phyloP scores from a whole-genome alignment of 2,329 filamentous ascomycete species.

The Magnaporthiopsis incrustans region DNA sequence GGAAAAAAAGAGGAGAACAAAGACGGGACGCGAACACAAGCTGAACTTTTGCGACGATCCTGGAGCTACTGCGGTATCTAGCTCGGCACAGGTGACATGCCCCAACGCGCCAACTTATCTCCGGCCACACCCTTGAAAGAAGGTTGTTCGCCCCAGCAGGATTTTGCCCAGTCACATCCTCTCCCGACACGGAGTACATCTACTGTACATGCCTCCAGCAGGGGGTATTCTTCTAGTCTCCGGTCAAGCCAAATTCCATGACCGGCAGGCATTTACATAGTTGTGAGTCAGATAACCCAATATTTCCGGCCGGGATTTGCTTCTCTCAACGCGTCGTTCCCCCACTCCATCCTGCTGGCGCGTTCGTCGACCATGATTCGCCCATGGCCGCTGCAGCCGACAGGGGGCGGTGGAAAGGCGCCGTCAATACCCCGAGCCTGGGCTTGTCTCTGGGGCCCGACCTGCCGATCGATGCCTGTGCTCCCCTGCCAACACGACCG shows the following conservation, averaged over 20 bases:
- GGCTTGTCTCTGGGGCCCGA: not conserved
- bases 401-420: constrained; percentile 1
- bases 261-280: not conserved
- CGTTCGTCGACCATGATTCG: not conserved
- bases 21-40: not conserved
- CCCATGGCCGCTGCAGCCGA: not conserved
- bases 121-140: not conserved
- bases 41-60: not conserved
- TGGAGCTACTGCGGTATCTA: no score
- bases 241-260: not conserved
- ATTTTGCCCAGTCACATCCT: not conserved
- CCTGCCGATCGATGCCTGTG: not conserved
- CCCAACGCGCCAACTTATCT: no score
- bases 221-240: not conserved
- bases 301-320: not conserved
- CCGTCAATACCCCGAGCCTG: constrained; percentile 1
- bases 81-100: no score
- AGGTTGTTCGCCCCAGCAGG: not conserved
- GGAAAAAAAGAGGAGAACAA: not conserved
- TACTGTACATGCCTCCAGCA: no score
- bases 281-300: constrained; percentile 5
- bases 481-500: not conserved
- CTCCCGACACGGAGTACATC: not conserved
- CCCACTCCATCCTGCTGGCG: constrained; percentile 1
- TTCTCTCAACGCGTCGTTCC: not conserved